phyloP scores from a whole-genome alignment of 257 asterid genomes.

The Lantana camara region DNA sequence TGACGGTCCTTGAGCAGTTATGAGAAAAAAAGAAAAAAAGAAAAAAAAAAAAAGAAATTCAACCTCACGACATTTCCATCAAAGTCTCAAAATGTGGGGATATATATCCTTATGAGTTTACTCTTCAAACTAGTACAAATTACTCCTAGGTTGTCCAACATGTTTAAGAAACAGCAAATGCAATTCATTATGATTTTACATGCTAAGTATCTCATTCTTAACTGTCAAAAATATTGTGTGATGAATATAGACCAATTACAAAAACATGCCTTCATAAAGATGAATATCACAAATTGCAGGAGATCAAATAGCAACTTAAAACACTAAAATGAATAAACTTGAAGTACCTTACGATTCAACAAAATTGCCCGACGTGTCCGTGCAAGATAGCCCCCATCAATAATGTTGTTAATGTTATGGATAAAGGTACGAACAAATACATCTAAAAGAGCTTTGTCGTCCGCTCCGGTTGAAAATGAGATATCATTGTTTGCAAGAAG shows the following conservation, averaged over 20 bases:
- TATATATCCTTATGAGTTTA: background rate
- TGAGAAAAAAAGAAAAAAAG: too few relatives aligned
- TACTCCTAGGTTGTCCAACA: background rate
- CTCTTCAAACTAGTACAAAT: conserved; percentile 4
- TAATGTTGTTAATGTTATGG: conserved; percentile 53
- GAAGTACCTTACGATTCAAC: conserved; percentile 79
- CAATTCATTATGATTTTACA: conserved; percentile 11
- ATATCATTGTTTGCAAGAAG: conserved; percentile 35
- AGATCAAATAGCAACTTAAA: background rate
- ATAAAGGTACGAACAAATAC: conserved; percentile 57
- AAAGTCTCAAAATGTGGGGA: too few relatives aligned
- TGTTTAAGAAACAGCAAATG: conserved; percentile 13
- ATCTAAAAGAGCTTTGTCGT: conserved; percentile 53
- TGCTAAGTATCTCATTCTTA: conserved; percentile 3
- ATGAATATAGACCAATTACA: conserved; percentile 16
- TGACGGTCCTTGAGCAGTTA: too few relatives aligned
- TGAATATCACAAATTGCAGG: conserved; percentile 15
- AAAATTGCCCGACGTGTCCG: conserved; percentile 81
- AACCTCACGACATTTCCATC: too few relatives aligned
- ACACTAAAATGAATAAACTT: background rate
- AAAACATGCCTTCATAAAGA: background rate
- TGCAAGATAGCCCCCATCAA: conserved; percentile 62
- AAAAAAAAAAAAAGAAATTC: too few relatives aligned
- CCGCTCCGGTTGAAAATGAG: conserved; percentile 40
- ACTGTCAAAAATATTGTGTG: background rate